Percentiles rank a stretch among this genome's conserved stretches.
Conservation (phyloP, 805 yeast species). For the Ogataea allantospora region DNA sequence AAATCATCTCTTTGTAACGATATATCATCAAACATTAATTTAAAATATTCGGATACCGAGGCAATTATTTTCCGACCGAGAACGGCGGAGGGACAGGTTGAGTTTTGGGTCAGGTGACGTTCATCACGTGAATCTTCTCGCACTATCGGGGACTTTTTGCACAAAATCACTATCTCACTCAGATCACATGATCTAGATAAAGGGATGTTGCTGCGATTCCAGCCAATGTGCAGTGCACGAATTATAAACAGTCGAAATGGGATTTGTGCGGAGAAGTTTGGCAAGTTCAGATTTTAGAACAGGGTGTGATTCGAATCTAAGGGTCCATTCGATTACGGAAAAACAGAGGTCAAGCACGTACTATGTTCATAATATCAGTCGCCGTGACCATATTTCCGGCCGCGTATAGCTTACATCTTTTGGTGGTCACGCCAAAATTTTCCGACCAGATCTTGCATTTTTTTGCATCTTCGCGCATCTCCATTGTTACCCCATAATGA, state of each 20-base stretch:
- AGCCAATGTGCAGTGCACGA: neutral
- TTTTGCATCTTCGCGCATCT: neutral
- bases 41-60: neutral
- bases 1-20: conserved; percentile 26
- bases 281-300: no score
- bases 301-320: no score
- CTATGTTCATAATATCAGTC: no score
- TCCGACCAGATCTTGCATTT: conserved; percentile 2
- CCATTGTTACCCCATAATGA: neutral
- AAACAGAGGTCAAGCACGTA: no score
- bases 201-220: neutral
- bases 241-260: neutral
- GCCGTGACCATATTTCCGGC: no score
- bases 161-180: no score
- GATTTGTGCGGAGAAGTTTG: no score
- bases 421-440: neutral
- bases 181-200: no score
- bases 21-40: conserved; percentile 18
- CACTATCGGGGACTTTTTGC: no score
- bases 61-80: conserved; percentile 3
- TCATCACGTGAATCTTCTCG: no score
- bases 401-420: no score
- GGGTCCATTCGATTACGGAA: no score
- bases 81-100: neutral
- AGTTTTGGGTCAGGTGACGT: neutral